Base-by-base conservation (phyloP, 176 grass and related monocot species). In the Phoenix roebelenii region DNA sequence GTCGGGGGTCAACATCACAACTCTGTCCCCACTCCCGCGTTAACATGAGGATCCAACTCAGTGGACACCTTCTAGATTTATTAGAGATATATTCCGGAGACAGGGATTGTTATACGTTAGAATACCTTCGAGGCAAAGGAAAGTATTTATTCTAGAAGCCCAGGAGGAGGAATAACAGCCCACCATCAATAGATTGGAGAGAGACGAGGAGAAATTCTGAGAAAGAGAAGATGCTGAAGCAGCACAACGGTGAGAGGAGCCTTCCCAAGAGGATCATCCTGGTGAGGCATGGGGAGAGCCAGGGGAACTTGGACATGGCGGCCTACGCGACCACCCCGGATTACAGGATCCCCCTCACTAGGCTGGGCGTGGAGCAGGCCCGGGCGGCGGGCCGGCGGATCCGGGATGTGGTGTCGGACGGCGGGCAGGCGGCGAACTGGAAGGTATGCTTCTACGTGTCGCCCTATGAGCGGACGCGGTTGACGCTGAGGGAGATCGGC, bases 381-480 rank as follows among this genome's bases (percentile, higher is more conserved):
- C 84, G 73, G 16, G 59, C 65, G 2, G 84, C 84, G 0, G 93
- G 93, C 0, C 63, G 26, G 5, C 16, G 59, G 56, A 89, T 98
- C 84, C 56, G 48, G 7, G 69, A 74, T 58, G 35, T 81, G 2
- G 72, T 92, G 6, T 48, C 81, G 1, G 2, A 54, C 2, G 48
- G 54, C 15, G 61, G 19, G 3, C 17, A 1, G 32, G 39, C n/a
- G 7, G 19, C 15, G 32, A 79, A 74, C 52, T 98, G 93, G 93
- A 87, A 85, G 81, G 78, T 83, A 28, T 83, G 92, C 79, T 98
- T 98, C 79, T 98, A 98, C 64, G 93, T 85, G 32, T 98, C 93
- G 16, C 93, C 93, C 14, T 98, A 98, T 63, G 76, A 80, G 64
- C 81, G 93, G 56, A 98, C 93, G 18, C 81, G 87, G 56, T 69